Evolutionary conservation across 768 basidiomycete genomes (phyloP).

Genomic region (Dioszegia crocea): DNA sequence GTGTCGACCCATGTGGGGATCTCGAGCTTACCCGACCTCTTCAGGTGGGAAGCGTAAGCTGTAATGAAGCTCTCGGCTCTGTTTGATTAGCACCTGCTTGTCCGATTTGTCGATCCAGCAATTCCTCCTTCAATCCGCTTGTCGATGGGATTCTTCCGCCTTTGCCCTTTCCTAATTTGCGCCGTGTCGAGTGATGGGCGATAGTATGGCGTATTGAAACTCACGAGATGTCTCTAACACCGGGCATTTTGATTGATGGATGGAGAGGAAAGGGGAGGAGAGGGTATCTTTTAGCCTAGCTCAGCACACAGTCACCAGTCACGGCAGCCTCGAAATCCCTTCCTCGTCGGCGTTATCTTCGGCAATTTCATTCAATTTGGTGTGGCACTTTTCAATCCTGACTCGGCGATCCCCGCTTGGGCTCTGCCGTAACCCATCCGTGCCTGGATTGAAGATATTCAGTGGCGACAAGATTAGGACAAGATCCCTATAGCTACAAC

Average conservation of each 20-base stretch:
- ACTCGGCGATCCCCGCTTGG: neutral
- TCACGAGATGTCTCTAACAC: slow-evolving; percentile 55
- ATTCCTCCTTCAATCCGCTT: neutral
- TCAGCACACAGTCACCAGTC: neutral
- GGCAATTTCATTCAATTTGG: slow-evolving; percentile 4
- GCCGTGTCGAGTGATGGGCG: neutral
- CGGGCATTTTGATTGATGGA: slow-evolving; percentile 53
- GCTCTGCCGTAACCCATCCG: neutral
- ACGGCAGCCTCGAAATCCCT: neutral
- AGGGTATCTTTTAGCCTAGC: neutral
- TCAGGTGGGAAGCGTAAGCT: slow-evolving; percentile 92
- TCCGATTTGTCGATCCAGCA: neutral
- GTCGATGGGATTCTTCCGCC: neutral
- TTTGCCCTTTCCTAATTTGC: neutral
- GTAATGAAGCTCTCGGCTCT: slow-evolving; percentile 91
- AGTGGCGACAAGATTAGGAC: slow-evolving; percentile 6
- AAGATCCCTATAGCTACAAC: neutral
- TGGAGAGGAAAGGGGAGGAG: slow-evolving; percentile 14
- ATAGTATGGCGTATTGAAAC: slow-evolving; percentile 19
- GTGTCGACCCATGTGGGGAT: slow-evolving; percentile 93
- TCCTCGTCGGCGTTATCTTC: neutral
- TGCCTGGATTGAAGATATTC: slow-evolving; percentile 4
- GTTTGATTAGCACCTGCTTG: slow-evolving; percentile 9
- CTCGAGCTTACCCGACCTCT: slow-evolving; percentile 98
- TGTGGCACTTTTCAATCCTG: neutral